Base-by-base conservation (phyloP, 1,284 basidiomycete genomes). In the Athelia sp. region DNA sequence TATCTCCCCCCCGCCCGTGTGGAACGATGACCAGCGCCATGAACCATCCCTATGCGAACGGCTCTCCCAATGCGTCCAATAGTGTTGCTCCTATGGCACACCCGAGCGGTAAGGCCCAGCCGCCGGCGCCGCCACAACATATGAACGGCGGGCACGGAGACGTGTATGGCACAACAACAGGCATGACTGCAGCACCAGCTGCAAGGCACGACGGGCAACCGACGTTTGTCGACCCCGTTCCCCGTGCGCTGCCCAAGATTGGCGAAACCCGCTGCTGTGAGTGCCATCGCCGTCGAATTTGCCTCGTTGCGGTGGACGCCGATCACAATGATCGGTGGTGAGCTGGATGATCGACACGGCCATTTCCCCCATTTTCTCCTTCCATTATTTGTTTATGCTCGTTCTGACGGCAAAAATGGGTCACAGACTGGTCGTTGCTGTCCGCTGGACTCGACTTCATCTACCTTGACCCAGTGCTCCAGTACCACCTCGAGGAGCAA, bases 391-490 rank as follows among this genome's bases (percentile, higher is more conserved):
- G n/a, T 40, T 40, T n/a, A 6, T 17, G 19, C 36, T 8, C 9
- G 15, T n/a, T 40, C 36, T 21, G 15, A 40, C 15, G 19, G 19
- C 9, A 9, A 40, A n/a, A 8, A 8, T 40, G n/a, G 15, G 9
- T n/a, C n/a, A 23, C 54, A 81, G 80, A 90, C 70, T 91, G 87
- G 87, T 69, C 84, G 35, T 69, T 91, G 51, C 74, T 91, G 58
- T 81, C 82, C 18, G 64, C 82, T 44, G 81, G 87, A 62, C 79
- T 97, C 46, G 72, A 81, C 45, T 95, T 94, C 69, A 81, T 94
- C 54, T 93, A 93, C 70, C 77, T 93, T 56, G 95, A 97, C 71
- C 95, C 94, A 46, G 82, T 92, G 50, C 76, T 97, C 52, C 74
- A 82, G 21, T 68, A 63, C 53, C 92, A 96, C 66, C 82, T 97